Evolutionary conservation across 345 rosid species (phyloP), one percentile per base, ranked within the genome.

Genomic region (Abelmoschus esculentus): DNA sequence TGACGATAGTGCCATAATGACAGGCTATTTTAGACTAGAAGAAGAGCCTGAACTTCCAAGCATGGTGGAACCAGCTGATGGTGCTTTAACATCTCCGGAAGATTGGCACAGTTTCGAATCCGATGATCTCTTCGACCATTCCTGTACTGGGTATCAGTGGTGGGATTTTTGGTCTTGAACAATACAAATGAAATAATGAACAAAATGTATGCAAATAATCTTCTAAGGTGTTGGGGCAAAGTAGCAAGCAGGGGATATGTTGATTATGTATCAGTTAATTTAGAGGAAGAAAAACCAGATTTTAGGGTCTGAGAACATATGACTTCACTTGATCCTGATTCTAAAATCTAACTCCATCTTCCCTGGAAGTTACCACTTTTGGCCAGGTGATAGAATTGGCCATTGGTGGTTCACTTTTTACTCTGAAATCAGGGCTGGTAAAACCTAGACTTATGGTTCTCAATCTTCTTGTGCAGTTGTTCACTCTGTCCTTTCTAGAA

Each of bases 21-120:
- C 80, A 0, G 90, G 84, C 50, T 84, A 84, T 58, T 90, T 87
- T 61, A 88, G 83, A 54, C 72, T 82, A 61, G 89, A 87, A 8
- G 92, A 87, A 69, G 92, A 86, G 47, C 72, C 83, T 40, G 73
- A 78, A 8, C 71, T 90, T 1, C 76, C 86, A 78, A 75, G 73
- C 59, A 80, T 87, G 58, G 90, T 84, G 70, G 92, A 87, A 47
- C 76, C 84, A 36, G 86, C 82, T 12, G 92, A 84, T 67, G 83
- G 85, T 72, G 83, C 87, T 5, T 77, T 84, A 69, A 84, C 96
- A 56, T 87, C 92, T 64, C 76, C 86, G 17, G 88, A 87, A 75
- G 96, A 83, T 28, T 90, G 96, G 92, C 76, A 81, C 74, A 73
- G 77, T 75, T 78, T 90, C 61, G 87, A 83, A 14, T 78, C 96